Conservation (phyloP, 768 basidiomycete genomes). For the Macrolepiota fuliginosa region DNA sequence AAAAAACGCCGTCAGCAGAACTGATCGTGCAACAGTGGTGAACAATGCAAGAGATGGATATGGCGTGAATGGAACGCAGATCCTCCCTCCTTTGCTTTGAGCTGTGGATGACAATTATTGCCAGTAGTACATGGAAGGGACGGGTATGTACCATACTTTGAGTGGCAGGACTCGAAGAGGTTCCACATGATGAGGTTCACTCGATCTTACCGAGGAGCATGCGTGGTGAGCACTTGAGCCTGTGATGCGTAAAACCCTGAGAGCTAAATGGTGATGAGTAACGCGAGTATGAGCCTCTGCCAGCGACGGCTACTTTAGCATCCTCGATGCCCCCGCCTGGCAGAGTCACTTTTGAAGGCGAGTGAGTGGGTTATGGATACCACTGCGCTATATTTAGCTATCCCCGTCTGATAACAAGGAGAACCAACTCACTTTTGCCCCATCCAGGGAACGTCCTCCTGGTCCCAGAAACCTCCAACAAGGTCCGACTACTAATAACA, state of each 20-base stretch:
- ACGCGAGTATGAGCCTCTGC: constrained; percentile 58
- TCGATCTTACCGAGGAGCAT: constrained; percentile 56
- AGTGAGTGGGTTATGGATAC: constrained; percentile 33
- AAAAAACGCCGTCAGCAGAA: constrained; percentile 77
- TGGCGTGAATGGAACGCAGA: constrained; percentile 65
- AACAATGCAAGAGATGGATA: constrained; percentile 66
- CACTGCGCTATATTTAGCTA: neutral
- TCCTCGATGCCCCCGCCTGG: constrained; percentile 69
- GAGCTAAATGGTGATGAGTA: constrained; percentile 34
- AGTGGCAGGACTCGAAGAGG: constrained; percentile 57
- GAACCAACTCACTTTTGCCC: neutral
- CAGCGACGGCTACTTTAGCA: constrained; percentile 70
- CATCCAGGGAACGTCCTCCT: neutral
- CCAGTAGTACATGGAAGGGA: neutral
- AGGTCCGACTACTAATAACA: neutral
- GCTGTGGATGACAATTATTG: constrained; percentile 38
- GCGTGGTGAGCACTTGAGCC: constrained; percentile 49
- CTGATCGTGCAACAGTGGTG: constrained; percentile 76
- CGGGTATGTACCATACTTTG: constrained; percentile 62
- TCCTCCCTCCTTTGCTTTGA: constrained; percentile 68
- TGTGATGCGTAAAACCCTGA: constrained; percentile 61
- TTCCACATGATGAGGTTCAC: constrained; percentile 85
- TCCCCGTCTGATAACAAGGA: neutral
- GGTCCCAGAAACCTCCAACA: neutral
- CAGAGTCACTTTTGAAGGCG: constrained; percentile 57